These are phyloP conservation scores for Paspalum notatum DNA, from an alignment of 176 grass and related monocot genomes.

Conservation along the genomic window DNA sequence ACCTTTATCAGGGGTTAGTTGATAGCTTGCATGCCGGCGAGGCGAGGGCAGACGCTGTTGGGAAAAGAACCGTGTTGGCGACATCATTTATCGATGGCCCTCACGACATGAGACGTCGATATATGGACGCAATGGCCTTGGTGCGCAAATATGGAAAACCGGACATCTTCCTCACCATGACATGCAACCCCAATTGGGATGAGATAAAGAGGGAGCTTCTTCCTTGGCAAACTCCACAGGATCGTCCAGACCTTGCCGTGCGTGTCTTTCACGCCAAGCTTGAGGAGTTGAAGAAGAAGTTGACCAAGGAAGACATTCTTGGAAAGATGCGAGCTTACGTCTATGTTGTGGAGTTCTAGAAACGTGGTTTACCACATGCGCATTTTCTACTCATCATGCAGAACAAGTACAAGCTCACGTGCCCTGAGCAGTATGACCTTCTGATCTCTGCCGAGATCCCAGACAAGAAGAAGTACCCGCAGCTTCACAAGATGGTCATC, in stretches of 20 bases:
- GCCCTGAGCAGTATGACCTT: too few relatives aligned
- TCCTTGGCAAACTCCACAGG: not conserved
- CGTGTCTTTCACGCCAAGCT: not conserved
- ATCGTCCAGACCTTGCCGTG: not conserved
- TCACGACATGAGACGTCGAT: too few relatives aligned
- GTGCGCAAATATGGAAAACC: not conserved
- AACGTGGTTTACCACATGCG: not conserved
- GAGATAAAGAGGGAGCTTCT: not conserved
- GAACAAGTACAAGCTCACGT: too few relatives aligned
- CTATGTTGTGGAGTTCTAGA: slow-evolving; percentile 15
- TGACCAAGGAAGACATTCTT: not conserved
- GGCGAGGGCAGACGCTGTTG: not conserved
- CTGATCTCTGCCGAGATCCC: too few relatives aligned
- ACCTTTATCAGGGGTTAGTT: not conserved
- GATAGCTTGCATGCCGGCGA: not conserved
- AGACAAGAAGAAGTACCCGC: too few relatives aligned
- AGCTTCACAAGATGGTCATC: too few relatives aligned
- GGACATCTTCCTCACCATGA: not conserved
- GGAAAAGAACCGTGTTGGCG: not conserved
- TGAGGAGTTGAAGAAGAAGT: not conserved
- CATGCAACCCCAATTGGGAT: not conserved
- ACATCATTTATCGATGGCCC: too few relatives aligned
- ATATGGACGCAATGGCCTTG: not conserved
- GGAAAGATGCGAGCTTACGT: not conserved
- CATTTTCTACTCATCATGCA: slow-evolving; percentile 24